Base-by-base conservation (phyloP, 345 rosid species). In the Cardiospermum halicacabum region DNA sequence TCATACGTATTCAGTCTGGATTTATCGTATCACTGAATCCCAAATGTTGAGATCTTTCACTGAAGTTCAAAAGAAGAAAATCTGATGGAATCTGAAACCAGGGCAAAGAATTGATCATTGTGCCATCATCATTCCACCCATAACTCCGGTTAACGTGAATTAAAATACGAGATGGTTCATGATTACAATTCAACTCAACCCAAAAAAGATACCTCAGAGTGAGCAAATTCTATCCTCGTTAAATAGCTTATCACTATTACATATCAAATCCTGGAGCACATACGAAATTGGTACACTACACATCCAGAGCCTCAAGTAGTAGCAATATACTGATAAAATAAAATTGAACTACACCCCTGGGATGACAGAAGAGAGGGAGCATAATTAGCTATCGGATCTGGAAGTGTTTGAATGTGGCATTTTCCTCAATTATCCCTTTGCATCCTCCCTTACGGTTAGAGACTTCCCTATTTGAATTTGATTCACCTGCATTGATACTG, bases 331-430 rank as follows among this genome's bases (percentile, higher is more conserved):
- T 28, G 19, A 19, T 28, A 19, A 18, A 40, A 65, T 11, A 56
- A 42, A 43, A 64, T 15, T 37, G 16, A 26, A 56, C 22, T 43
- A 34, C 42, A 32, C 22, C 43, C 51, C 71, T 47, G 31, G 39
- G 64, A 56, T 82, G 89, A 84, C 86, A 82, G 86, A 82, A 84
- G 89, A 84, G 84, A 84, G 86, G 36, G 83, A 84, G 86, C 89
- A 72, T 60, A 22, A 49, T 19, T 13, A 51, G 22, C 19, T 26
- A 75, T 69, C 75, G 71, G 78, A 84, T 75, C 68, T 77, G 77
- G 75, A 79, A 81, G 49, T 80, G 85, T 58, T 78, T 78, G 78
- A 30, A 74, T 28, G 72, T 56, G 51, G 77, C 73, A 45, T 61
- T 78, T 56, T 80, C 85, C 37, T 63, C 71, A 69, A 78, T 75